Evolutionary conservation across 176 grass and related monocot genomes (phyloP).

Genomic region (Eragrostis nindensis): DNA sequence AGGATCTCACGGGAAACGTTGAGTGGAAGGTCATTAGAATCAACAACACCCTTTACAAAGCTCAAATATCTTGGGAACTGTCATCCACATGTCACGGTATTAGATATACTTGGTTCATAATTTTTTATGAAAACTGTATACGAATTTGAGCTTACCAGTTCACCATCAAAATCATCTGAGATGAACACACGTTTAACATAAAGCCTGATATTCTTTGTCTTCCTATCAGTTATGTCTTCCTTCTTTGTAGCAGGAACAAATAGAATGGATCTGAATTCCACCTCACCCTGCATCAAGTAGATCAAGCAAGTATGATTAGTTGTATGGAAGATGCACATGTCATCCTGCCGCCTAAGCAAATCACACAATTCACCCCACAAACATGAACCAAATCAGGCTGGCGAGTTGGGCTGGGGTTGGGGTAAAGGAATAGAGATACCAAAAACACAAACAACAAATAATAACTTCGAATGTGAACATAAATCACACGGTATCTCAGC

Average conservation of each 20-base stretch:
- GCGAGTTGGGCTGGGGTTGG: too few species aligned
- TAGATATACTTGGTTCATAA: not conserved
- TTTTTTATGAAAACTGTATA: not conserved
- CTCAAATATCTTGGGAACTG: slow-evolving; percentile 98
- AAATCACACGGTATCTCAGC: too few species aligned
- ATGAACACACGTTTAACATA: slow-evolving; percentile 98
- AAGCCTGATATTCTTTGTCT: slow-evolving; percentile 95
- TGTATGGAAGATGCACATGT: not conserved
- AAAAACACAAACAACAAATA: too few species aligned
- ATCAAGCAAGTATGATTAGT: slow-evolving; percentile 5
- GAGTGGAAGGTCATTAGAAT: slow-evolving; percentile 97
- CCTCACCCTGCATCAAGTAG: slow-evolving; percentile 75
- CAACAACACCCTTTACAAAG: slow-evolving; percentile 98
- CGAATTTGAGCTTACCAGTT: slow-evolving; percentile 60
- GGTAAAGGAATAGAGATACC: too few species aligned
- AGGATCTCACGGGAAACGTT: slow-evolving; percentile 99
- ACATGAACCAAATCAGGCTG: not conserved
- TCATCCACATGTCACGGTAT: slow-evolving; percentile 24
- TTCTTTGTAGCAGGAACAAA: slow-evolving; percentile 89
- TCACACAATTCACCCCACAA: not conserved
- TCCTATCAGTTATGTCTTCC: slow-evolving; percentile 81
- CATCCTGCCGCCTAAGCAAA: not conserved
- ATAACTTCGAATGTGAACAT: too few species aligned
- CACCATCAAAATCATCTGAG: slow-evolving; percentile 95
- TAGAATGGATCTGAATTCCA: slow-evolving; percentile 97